Conservation (phyloP, 768 basidiomycete species). For the Naganishia onofrii region DNA sequence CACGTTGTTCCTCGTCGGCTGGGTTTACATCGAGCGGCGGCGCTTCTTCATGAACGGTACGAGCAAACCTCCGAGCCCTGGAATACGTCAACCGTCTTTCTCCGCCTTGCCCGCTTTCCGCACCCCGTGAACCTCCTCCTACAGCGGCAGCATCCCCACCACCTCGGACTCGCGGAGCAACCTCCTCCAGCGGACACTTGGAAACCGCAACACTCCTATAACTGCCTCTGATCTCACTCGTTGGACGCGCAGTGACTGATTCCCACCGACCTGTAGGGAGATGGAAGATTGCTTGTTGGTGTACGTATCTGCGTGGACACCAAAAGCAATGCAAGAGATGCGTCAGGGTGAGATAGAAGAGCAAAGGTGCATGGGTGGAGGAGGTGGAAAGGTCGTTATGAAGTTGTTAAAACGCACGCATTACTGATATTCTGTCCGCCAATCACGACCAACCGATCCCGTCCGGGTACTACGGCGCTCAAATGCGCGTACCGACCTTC, state of each 20-base stretch:
- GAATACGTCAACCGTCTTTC: background rate
- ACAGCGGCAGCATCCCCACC: background rate
- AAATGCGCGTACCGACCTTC: constrained; percentile 92
- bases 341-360: background rate
- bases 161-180: constrained; percentile 60
- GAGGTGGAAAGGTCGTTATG: too few species aligned
- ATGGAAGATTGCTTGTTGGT: background rate
- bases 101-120: too few species aligned
- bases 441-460: constrained; percentile 83
- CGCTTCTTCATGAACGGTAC: background rate
- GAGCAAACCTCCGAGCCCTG: constrained; percentile 57
- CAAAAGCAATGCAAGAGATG: background rate
- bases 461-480: constrained; percentile 76
- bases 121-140: background rate
- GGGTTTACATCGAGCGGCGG: constrained; percentile 34
- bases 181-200: constrained; percentile 62
- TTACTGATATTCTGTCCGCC: constrained; percentile 94
- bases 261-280: constrained; percentile 39
- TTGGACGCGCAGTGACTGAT: background rate
- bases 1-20: constrained; percentile 59
- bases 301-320: constrained; percentile 14
- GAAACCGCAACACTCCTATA: constrained; percentile 91
- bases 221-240: constrained; percentile 86
- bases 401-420: constrained; percentile 52
- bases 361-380: too few species aligned